These are phyloP conservation scores for Debaryomyces udenii DNA, from an alignment of 1,139 yeast species.

Conservation along the genomic window DNA sequence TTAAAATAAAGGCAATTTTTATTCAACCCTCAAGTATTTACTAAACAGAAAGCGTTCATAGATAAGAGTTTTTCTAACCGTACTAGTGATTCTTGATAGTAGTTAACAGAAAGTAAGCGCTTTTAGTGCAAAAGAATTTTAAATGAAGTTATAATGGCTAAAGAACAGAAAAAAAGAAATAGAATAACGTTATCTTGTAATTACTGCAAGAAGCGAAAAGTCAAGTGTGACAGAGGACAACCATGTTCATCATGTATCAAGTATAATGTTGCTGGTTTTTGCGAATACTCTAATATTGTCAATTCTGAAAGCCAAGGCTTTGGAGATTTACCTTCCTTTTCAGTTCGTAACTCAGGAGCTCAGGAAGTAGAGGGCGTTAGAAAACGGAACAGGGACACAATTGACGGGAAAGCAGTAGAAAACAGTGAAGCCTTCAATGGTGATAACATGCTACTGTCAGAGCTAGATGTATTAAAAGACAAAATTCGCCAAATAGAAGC, in stretches of 20 bases:
- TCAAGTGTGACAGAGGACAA: slow-evolving; percentile 35
- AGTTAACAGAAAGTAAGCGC: too few species aligned
- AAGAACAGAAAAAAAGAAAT: slow-evolving; percentile 24
- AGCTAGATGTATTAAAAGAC: slow-evolving; percentile 35
- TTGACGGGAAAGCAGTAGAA: background rate
- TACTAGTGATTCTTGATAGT: too few species aligned
- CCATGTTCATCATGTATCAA: slow-evolving; percentile 39
- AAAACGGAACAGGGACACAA: background rate
- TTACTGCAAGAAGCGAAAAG: slow-evolving; percentile 44
- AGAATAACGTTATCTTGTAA: slow-evolving; percentile 39
- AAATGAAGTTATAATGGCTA: background rate
- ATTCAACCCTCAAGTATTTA: too few species aligned
- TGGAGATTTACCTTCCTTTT: slow-evolving; percentile 18
- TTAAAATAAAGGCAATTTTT: too few species aligned
- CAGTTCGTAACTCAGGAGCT: slow-evolving; percentile 13
- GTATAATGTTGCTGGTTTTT: slow-evolving; percentile 25
- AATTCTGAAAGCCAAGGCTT: background rate
- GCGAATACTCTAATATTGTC: slow-evolving; percentile 26
- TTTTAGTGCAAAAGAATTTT: background rate
- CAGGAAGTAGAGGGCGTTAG: too few species aligned
- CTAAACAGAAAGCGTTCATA: too few species aligned
- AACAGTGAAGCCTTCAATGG: background rate
- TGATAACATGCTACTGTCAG: slow-evolving; percentile 12
- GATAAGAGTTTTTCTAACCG: too few species aligned
- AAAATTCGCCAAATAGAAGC: slow-evolving; percentile 49